A percentile compares a stretch with the other conserved stretches of the same genome.
Evolutionary conservation across 441 rosid species (phyloP).

Genomic region (Corymbia citriodora): DNA sequence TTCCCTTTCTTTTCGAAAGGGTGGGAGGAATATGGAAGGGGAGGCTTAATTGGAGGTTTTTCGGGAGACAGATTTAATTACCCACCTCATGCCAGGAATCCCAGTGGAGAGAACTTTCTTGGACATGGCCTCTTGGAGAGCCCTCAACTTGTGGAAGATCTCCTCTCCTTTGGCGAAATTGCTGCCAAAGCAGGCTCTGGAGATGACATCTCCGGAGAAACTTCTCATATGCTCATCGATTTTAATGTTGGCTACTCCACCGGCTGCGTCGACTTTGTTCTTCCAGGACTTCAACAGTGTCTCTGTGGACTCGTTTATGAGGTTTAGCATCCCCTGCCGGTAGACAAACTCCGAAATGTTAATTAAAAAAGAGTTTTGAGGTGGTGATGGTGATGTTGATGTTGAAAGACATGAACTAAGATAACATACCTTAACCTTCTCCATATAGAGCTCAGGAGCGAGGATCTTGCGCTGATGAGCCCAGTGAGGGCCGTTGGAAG

Average conservation of each 20-base stretch:
- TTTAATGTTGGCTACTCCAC: conserved; percentile 29
- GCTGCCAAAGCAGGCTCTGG: conserved; percentile 50
- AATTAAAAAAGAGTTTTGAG: not conserved
- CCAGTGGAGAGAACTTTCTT: conserved; percentile 24
- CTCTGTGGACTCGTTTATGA: conserved; percentile 29
- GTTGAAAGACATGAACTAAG: not conserved
- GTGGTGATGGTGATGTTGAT: not conserved
- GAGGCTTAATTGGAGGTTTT: not conserved
- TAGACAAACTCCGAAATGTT: not conserved
- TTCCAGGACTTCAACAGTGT: conserved; percentile 33
- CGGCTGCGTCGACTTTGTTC: conserved; percentile 13
- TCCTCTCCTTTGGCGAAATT: conserved; percentile 29
- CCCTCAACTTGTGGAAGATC: conserved; percentile 34
- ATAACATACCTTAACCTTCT: conserved; percentile 35
- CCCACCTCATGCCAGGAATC: conserved; percentile 33
- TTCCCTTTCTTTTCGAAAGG: not conserved
- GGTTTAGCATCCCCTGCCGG: conserved; percentile 28
- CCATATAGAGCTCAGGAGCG: conserved; percentile 43
- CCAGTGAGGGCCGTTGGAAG: conserved; percentile 44
- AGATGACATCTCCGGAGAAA: conserved; percentile 52
- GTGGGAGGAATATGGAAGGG: not conserved
- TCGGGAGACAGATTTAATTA: not conserved
- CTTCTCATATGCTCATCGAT: conserved; percentile 29
- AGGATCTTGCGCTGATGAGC: conserved; percentile 42
- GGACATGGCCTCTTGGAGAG: conserved; percentile 35